phyloP scores from a whole-genome alignment of 495 filamentous ascomycete species.

The Hypoxylon perforatum region DNA sequence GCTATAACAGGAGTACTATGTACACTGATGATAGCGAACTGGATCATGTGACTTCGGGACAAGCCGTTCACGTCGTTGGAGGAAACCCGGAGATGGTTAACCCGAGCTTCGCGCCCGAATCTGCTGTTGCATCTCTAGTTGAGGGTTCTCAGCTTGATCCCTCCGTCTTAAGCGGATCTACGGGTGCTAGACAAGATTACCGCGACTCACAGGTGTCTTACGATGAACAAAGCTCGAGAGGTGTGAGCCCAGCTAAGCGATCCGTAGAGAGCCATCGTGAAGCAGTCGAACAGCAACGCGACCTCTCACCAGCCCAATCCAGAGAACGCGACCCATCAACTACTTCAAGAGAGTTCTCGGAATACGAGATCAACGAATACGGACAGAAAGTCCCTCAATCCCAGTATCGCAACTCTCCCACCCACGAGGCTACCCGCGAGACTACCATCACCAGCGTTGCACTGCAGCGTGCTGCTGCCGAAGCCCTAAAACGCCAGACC shows the following conservation, averaged over 20 bases:
- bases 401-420: constrained; percentile 56
- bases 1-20: constrained; percentile 67
- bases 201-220: constrained; percentile 53
- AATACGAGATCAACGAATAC: constrained; percentile 66
- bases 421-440: constrained; percentile 60
- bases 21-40: constrained; percentile 78
- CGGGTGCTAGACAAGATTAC: constrained; percentile 46
- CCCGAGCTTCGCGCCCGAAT: constrained; percentile 78
- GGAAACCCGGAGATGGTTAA: constrained; percentile 81
- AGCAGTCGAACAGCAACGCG: constrained; percentile 43
- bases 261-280: constrained; percentile 47
- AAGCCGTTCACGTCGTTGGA: constrained; percentile 73
- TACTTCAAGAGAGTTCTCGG: constrained; percentile 47
- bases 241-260: constrained; percentile 51
- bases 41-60: constrained; percentile 70
- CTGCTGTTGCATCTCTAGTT: constrained; percentile 85
- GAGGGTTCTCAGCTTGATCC: constrained; percentile 86
- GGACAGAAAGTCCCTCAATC: constrained; percentile 62
- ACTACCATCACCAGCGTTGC: constrained; percentile 63
- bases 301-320: constrained; percentile 39
- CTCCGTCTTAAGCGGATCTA: constrained; percentile 70
- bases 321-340: constrained; percentile 40
- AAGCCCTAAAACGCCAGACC: constrained; percentile 55
- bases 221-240: constrained; percentile 52
- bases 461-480: constrained; percentile 60